phyloP scores from a whole-genome alignment of 2,329 filamentous ascomycete genomes.

The Periconia sp. region DNA sequence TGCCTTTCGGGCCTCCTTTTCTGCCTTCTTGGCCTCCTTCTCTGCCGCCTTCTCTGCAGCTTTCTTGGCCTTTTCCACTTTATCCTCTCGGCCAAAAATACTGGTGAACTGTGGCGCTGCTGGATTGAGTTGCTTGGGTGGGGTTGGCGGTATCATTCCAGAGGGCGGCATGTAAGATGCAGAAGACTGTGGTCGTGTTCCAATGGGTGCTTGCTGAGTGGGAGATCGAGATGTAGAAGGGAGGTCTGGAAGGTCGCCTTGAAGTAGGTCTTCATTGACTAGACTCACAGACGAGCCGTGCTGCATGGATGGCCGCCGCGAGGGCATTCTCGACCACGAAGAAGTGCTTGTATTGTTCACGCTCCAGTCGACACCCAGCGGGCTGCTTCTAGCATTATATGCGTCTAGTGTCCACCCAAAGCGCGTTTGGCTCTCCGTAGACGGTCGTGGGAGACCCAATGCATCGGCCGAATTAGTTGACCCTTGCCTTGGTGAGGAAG shows the following conservation, averaged over 20 bases:
- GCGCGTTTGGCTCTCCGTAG: conserved; percentile 40
- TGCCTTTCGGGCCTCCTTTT: conserved; percentile 26
- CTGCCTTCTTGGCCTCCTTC: conserved; percentile 39
- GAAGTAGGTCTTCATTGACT: conserved; percentile 52
- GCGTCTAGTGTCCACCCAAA: conserved; percentile 42
- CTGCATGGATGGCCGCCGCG: conserved; percentile 78
- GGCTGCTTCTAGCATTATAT: conserved; percentile 46
- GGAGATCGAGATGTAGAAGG: conserved; percentile 54
- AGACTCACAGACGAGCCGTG: conserved; percentile 70
- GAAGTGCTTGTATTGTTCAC: conserved; percentile 37
- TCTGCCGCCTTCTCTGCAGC: conserved; percentile 37
- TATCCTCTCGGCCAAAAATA: conserved; percentile 53
- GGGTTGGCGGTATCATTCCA: conserved; percentile 50
- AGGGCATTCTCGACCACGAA: conserved; percentile 75
- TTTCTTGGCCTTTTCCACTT: conserved; percentile 36
- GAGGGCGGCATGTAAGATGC: conserved; percentile 49
- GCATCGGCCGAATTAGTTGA: conserved; percentile 62
- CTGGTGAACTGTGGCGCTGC: conserved; percentile 85
- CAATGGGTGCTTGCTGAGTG: conserved; percentile 67
- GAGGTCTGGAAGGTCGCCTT: conserved; percentile 54
- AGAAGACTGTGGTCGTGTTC: conserved; percentile 68
- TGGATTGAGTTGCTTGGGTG: conserved; percentile 69
- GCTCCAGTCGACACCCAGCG: conserved; percentile 42
- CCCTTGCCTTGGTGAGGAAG: conserved; percentile 62
- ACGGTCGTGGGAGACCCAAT: conserved; percentile 39